Evolutionary conservation across 257 asterid species (phyloP).

Genomic region (Ajuga chamaepitys): DNA sequence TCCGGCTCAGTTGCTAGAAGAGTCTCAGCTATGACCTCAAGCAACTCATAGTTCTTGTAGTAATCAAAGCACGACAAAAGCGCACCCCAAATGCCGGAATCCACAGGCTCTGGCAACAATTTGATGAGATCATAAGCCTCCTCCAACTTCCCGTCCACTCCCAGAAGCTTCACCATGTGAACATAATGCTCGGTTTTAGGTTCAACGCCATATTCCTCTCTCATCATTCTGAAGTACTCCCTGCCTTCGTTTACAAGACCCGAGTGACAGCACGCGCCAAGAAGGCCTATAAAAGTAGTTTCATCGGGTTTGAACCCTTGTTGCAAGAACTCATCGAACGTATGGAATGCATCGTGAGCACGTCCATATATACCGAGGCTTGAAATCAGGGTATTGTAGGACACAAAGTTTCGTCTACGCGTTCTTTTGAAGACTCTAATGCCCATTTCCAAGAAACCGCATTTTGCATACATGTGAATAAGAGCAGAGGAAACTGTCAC

Average conservation of each 20-base stretch:
- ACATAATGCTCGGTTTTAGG: slow-evolving; percentile 60
- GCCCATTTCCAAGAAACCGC: slow-evolving; percentile 68
- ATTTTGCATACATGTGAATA: slow-evolving; percentile 81
- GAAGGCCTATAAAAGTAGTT: slow-evolving; percentile 57
- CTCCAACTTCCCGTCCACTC: slow-evolving; percentile 57
- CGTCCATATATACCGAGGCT: slow-evolving; percentile 65
- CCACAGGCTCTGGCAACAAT: slow-evolving; percentile 37
- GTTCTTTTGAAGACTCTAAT: slow-evolving; percentile 41
- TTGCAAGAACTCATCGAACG: slow-evolving; percentile 38
- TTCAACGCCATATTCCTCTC: slow-evolving; percentile 34
- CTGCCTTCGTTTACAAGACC: slow-evolving; percentile 58
- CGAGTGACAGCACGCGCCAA: slow-evolving; percentile 72
- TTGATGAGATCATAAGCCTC: slow-evolving; percentile 57
- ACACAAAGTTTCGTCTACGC: slow-evolving; percentile 44
- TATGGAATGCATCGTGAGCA: slow-evolving; percentile 40
- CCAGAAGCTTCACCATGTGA: slow-evolving; percentile 82
- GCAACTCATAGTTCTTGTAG: slow-evolving; percentile 39
- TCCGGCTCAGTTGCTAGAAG: slow-evolving; percentile 24
- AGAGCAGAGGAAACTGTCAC: slow-evolving; percentile 68
- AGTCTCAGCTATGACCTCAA: slow-evolving; percentile 33
- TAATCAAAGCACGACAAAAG: slow-evolving; percentile 62
- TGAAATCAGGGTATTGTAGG: slow-evolving; percentile 53
- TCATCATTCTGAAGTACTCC: slow-evolving; percentile 48
- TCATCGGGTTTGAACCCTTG: slow-evolving; percentile 55
- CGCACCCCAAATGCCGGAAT: slow-evolving; percentile 71